Conservation (phyloP, 495 filamentous ascomycete genomes). For the Chaetomium tenue region DNA sequence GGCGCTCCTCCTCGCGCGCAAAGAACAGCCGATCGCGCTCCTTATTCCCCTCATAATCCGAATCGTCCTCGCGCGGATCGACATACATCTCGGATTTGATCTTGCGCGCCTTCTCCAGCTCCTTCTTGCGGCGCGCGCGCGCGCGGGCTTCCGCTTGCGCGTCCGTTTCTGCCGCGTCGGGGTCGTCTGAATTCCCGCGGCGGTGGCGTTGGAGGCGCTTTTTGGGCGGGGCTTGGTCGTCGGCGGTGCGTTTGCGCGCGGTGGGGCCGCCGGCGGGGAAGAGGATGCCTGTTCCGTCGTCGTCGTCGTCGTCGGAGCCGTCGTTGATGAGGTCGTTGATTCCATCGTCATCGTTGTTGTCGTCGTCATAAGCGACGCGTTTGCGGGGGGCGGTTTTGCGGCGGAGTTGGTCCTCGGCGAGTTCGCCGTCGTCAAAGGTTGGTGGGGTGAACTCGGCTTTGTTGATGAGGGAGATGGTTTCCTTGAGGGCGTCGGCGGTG, state of each 20-base stretch:
- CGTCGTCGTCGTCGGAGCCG: constrained; percentile 53
- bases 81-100: constrained; percentile 86
- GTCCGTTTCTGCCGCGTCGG: constrained; percentile 24
- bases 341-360: constrained; percentile 58
- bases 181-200: constrained; percentile 49
- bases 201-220: constrained; percentile 45
- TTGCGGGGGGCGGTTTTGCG: constrained; percentile 58
- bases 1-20: constrained; percentile 55
- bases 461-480: constrained; percentile 60
- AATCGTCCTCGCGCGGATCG: constrained; percentile 74
- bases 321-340: constrained; percentile 57
- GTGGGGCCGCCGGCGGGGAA: constrained; percentile 72
- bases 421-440: constrained; percentile 63
- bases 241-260: constrained; percentile 43
- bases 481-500: constrained; percentile 59
- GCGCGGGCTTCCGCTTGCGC: constrained; percentile 46
- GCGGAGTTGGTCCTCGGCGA: constrained; percentile 73
- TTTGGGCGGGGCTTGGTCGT: constrained; percentile 42
- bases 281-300: constrained; percentile 42
- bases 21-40: constrained; percentile 55
- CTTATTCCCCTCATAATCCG: constrained; percentile 64
- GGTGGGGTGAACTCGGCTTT: constrained; percentile 71
- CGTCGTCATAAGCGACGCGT: constrained; percentile 60
- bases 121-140: constrained; percentile 53
- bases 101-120: constrained; percentile 63